Conservation (phyloP, 371 early-diverging fungal species). For the Zancudomyces culisetae region DNA sequence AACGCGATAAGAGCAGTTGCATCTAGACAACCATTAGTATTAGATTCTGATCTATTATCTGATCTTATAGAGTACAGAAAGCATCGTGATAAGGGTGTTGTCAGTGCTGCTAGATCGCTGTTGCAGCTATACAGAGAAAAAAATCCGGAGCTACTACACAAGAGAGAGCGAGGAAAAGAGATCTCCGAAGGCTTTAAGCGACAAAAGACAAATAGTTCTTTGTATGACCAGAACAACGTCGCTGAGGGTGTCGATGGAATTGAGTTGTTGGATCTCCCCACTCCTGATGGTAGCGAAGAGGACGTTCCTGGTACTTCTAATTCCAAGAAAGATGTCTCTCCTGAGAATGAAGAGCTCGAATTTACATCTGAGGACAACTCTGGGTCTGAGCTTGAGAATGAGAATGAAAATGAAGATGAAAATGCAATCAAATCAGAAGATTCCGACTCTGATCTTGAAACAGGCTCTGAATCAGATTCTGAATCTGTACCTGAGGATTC, state of each 20-base stretch:
- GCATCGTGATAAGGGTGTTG: conserved; percentile 75
- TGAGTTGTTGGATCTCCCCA: conserved; percentile 33
- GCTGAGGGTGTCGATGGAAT: conserved; percentile 57
- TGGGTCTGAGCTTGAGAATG: conserved; percentile 33
- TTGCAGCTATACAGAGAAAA: conserved; percentile 77
- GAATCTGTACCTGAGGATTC: conserved; percentile 27
- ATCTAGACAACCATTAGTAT: conserved; percentile 71
- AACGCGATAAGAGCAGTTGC: conserved; percentile 89
- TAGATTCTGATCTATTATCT: conserved; percentile 65
- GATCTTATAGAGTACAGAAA: conserved; percentile 78
- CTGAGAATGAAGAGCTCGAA: neutral
- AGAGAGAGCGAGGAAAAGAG: conserved; percentile 78
- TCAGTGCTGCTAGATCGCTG: conserved; percentile 78
- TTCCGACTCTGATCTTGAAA: conserved; percentile 30
- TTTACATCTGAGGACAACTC: conserved; percentile 19
- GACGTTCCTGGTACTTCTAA: neutral
- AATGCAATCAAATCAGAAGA: conserved; percentile 15
- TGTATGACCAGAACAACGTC: conserved; percentile 50
- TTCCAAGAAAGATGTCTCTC: conserved; percentile 2
- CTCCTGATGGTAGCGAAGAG: conserved; percentile 4
- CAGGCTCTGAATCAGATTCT: conserved; percentile 29
- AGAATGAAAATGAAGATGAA: conserved; percentile 26
- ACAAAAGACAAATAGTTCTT: conserved; percentile 19
- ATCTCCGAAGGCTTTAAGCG: conserved; percentile 47
- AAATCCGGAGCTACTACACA: conserved; percentile 76